Evolutionary conservation across 495 filamentous ascomycete species (phyloP), one percentile per base, ranked within the genome.

Genomic region (Aspergillus avenaceus): DNA sequence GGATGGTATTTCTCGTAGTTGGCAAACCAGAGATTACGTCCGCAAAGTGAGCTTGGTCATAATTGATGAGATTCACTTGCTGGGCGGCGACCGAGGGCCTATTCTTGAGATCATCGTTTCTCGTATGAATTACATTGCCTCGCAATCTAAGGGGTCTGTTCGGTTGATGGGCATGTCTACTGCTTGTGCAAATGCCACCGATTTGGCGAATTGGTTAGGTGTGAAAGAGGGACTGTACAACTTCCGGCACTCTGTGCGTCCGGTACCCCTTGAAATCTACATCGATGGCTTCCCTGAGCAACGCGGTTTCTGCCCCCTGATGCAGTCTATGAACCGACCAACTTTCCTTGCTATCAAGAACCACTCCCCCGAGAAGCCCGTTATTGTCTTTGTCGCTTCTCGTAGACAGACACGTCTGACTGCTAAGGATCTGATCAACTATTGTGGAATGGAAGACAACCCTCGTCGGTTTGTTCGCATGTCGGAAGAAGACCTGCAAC

Each of bases 61-160:
- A 59, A 97, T 99, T 60, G 93, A 99, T 66, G 93, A 99, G 71
- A 97, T 99, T 50, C 93, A 99, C 70, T 71, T 99, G 26, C 79
- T 99, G 9, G 93, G 95, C 25, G 91, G 95, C 49, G 93, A 97
- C 63, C 83, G 93, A 64, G 93, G 93, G 12, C 93, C 93, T 0
- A 97, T 97, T 79, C 77, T 99, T 13, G 93, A 99, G 72, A 99
- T 99, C 56, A 99, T 99, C 61, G 93, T 99, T 8, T 96, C 91
- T 13, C 83, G 93, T 57, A 99, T 97, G 93, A 97, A 97, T 59
- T 99, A 97, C 64, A 99, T 99, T 62, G 95, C 93, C 4, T 86
- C 90, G 4, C 91, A 96, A 56, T 77, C 75, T 11, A 91, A 95
- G 64, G 86, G 85, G 28, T 83, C 88, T 12, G 91, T 97, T 8